phyloP scores from a whole-genome alignment of 2,329 filamentous ascomycete species.

The Ascosphaera acerosa region DNA sequence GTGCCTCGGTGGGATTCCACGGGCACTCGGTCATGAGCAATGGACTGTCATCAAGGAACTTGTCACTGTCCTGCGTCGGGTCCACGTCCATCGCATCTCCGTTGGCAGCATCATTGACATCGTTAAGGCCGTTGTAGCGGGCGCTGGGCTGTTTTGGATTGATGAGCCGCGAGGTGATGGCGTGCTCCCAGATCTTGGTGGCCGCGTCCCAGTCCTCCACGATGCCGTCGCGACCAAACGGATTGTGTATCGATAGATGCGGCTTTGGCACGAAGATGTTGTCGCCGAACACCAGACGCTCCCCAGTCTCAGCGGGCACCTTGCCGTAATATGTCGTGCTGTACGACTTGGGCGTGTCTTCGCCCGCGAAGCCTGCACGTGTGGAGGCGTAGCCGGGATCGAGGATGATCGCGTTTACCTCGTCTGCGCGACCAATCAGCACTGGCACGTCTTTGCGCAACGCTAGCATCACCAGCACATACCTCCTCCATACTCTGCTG shows the following conservation, averaged over 20 bases:
- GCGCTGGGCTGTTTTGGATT: conserved; percentile 45
- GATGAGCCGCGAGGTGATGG: conserved; percentile 69
- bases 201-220: conserved; percentile 95
- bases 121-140: conserved; percentile 54
- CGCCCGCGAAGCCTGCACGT: conserved; percentile 87
- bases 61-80: conserved; percentile 37
- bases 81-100: conserved; percentile 36
- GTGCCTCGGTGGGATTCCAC: conserved; percentile 68
- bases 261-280: conserved; percentile 58
- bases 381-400: conserved; percentile 81
- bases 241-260: conserved; percentile 67
- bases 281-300: conserved; percentile 55
- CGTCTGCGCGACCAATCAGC: conserved; percentile 32
- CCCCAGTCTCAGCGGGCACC: conserved; percentile 25
- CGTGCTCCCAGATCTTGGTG: conserved; percentile 72
- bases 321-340: conserved; percentile 73
- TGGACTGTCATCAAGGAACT: conserved; percentile 67
- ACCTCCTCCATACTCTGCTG: conserved; percentile 25
- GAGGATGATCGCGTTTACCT: conserved; percentile 89
- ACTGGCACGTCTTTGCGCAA: not conserved
- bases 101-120: conserved; percentile 32
- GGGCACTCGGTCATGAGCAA: conserved; percentile 81
- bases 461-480: conserved; percentile 8
- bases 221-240: conserved; percentile 66
- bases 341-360: conserved; percentile 88